phyloP scores from a whole-genome alignment of 371 early-diverging fungal species.

The Mortierella sp. region DNA sequence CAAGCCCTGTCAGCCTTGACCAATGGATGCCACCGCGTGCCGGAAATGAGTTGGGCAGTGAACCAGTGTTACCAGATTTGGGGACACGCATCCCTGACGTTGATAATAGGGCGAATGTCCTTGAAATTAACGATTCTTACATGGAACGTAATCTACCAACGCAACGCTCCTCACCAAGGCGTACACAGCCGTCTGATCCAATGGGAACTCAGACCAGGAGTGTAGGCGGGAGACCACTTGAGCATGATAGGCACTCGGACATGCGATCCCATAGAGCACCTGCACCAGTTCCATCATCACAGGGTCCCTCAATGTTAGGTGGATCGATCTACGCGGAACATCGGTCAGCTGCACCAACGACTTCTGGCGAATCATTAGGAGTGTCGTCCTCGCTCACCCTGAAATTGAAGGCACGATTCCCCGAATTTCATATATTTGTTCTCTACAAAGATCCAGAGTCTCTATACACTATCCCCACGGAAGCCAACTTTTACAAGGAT shows the following conservation, averaged over 20 bases:
- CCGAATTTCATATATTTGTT: conserved; percentile 57
- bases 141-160: too few species aligned
- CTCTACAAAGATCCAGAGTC: conserved; percentile 56
- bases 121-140: too few species aligned
- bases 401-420: conserved; percentile 61
- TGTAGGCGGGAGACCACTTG: conserved; percentile 20
- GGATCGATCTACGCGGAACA: conserved; percentile 24
- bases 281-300: conserved; percentile 1
- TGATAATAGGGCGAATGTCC: too few species aligned
- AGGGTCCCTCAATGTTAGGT: conserved; percentile 35
- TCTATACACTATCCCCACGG: conserved; percentile 34
- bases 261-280: not conserved
- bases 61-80: not conserved
- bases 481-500: conserved; percentile 34
- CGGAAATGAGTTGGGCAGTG: not conserved
- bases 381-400: conserved; percentile 31
- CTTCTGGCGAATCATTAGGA: conserved; percentile 5
- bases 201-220: conserved; percentile 6
- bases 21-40: not conserved
- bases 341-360: conserved; percentile 4
- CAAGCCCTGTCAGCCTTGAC: not conserved
- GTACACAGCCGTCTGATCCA: too few species aligned
- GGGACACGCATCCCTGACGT: too few species aligned
- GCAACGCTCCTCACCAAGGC: too few species aligned
- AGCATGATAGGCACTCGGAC: conserved; percentile 16